These are phyloP conservation scores for Ophiosphaerella narmari DNA, from an alignment of 2,329 filamentous ascomycete genomes.

Conservation along the genomic window DNA sequence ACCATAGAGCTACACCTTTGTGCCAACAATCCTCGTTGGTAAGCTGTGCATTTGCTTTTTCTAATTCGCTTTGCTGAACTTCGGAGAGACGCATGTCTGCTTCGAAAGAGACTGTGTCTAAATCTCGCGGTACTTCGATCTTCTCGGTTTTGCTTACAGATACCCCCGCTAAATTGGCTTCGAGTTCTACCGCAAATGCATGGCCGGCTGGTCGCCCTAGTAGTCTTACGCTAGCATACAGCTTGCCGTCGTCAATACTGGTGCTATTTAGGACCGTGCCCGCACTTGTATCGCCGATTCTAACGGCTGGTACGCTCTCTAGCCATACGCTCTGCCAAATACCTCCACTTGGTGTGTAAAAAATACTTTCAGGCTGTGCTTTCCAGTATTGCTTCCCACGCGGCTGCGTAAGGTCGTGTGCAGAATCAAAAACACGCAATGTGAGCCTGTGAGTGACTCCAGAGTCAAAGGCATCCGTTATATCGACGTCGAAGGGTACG, in stretches of 20 bases:
- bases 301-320: slow-evolving; percentile 58
- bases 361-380: slow-evolving; percentile 64
- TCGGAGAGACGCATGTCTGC: slow-evolving; percentile 56
- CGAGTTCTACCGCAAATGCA: slow-evolving; percentile 57
- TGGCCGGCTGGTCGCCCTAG: slow-evolving; percentile 55
- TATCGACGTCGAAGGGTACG: slow-evolving; percentile 61
- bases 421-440: slow-evolving; percentile 66
- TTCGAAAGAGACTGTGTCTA: slow-evolving; percentile 54
- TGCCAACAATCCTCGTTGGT: slow-evolving; percentile 53
- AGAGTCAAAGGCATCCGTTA: slow-evolving; percentile 53
- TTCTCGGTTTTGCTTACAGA: slow-evolving; percentile 52
- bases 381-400: slow-evolving; percentile 71
- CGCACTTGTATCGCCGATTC: slow-evolving; percentile 60
- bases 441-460: slow-evolving; percentile 49
- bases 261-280: slow-evolving; percentile 64
- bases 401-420: slow-evolving; percentile 67
- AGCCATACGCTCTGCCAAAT: slow-evolving; percentile 65
- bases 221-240: slow-evolving; percentile 59
- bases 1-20: slow-evolving; percentile 65
- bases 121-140: slow-evolving; percentile 55
- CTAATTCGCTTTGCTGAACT: slow-evolving; percentile 45
- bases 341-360: slow-evolving; percentile 62
- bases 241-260: slow-evolving; percentile 57
- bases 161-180: slow-evolving; percentile 57
- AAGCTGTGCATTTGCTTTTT: slow-evolving; percentile 39